phyloP scores from a whole-genome alignment of 2,329 filamentous ascomycete species.

The Colletotrichum costaricense region DNA sequence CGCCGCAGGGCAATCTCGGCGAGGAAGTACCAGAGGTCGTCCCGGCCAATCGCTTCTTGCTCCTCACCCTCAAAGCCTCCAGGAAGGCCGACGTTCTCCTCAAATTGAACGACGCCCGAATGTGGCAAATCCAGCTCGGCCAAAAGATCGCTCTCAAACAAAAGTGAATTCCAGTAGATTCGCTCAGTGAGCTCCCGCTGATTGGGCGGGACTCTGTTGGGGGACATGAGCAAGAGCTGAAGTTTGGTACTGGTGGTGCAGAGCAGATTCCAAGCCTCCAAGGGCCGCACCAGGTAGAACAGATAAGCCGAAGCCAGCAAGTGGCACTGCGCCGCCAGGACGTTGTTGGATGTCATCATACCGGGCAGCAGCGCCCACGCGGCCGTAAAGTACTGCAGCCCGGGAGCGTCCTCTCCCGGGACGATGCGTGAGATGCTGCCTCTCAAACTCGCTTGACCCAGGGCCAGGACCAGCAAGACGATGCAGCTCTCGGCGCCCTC shows the following conservation, averaged over 20 bases:
- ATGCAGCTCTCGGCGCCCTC: constrained; percentile 87
- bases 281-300: constrained; percentile 83
- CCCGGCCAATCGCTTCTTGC: constrained; percentile 71
- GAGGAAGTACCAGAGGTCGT: constrained; percentile 88
- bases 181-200: constrained; percentile 80
- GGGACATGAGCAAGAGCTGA: constrained; percentile 80
- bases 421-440: constrained; percentile 81
- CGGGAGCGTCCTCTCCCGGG: constrained; percentile 77
- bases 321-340: constrained; percentile 83
- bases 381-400: constrained; percentile 82
- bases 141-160: constrained; percentile 84
- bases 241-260: constrained; percentile 85
- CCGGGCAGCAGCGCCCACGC: constrained; percentile 83
- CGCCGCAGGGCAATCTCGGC: constrained; percentile 84
- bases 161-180: constrained; percentile 85
- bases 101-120: constrained; percentile 84
- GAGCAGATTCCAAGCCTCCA: constrained; percentile 85
- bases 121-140: constrained; percentile 85
- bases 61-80: constrained; percentile 82
- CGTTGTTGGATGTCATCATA: constrained; percentile 83
- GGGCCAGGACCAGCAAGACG: constrained; percentile 80
- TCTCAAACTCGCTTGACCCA: constrained; percentile 80
- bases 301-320: constrained; percentile 84
- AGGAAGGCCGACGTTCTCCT: constrained; percentile 82
- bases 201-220: constrained; percentile 75